Evolutionary conservation across 2,329 filamentous ascomycete species (phyloP), one percentile per base, ranked within the genome.

Genomic region (Coniella vitis): DNA sequence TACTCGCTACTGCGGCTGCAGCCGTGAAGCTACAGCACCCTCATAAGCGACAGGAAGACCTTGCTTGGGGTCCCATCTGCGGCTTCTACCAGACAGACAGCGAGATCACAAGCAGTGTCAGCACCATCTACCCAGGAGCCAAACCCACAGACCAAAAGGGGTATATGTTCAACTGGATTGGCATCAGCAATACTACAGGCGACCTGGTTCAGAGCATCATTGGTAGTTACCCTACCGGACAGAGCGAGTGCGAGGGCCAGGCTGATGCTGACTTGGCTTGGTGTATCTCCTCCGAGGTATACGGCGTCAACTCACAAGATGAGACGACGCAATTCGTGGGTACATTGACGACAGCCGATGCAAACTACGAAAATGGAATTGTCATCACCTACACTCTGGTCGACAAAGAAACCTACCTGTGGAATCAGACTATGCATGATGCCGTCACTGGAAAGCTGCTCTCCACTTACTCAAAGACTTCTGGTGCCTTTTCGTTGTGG

Each of bases 271-370:
- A 58, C 35, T 49, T 50, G n/a, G 49, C 52, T 8, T 57, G 58
- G 58, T 60, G 58, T 32, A 54, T 60, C 35, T 57, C 56, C 8
- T 57, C 59, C 22, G 58, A 60, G 46, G 58, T 60, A 2, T 61
- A 58, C 36, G 57, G 58, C 31, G 34, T 48, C 34, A 55, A 55
- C 38, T 37, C 38, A 3, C 36, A 48, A 7, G 54, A 52, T 13
- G 19, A 42, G 13, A 37, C 42, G 9, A 54, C 55, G 32, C 58
- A 60, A 41, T 59, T 54, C 19, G 58, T 60, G 13, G 59, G 57
- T 19, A 49, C 52, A 2, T 47, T 55, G 32, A 54, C 47, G 7
- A 58, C 56, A 4, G 48, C 57, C 8, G 57, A 57, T 17, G 45
- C 51, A 32, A 55, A 54, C 48, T 55, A 54, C 22, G 51, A 50